phyloP scores from a whole-genome alignment of 208 protist species.

The Crithidia expoeki region DNA sequence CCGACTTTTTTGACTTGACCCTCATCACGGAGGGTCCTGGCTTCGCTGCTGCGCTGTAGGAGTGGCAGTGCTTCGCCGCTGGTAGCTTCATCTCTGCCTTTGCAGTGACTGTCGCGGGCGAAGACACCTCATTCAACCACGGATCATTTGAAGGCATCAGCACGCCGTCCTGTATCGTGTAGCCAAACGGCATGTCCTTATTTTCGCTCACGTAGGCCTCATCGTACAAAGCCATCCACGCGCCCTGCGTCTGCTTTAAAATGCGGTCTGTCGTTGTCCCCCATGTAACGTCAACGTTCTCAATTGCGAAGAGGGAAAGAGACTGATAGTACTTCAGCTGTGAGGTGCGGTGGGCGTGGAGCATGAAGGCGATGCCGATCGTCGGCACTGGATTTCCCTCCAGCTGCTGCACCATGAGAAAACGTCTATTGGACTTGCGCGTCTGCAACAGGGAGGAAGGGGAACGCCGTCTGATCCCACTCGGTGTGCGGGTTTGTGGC shows the following conservation, averaged over 20 bases:
- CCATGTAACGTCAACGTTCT: slow-evolving; percentile 76
- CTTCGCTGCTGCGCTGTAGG: slow-evolving; percentile 10
- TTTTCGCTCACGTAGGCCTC: slow-evolving; percentile 68
- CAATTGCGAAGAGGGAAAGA: slow-evolving; percentile 74
- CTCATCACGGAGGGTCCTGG: slow-evolving; percentile 15
- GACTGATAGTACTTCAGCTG: slow-evolving; percentile 86
- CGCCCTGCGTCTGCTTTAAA: slow-evolving; percentile 53
- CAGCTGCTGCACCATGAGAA: slow-evolving; percentile 34
- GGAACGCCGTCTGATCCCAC: slow-evolving; percentile 18
- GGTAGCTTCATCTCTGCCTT: neutral
- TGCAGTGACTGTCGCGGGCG: neutral
- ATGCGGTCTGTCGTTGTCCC: slow-evolving; percentile 27
- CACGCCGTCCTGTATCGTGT: slow-evolving; percentile 14
- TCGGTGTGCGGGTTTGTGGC: slow-evolving; percentile 7
- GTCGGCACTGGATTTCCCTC: slow-evolving; percentile 68
- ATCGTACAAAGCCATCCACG: slow-evolving; percentile 72
- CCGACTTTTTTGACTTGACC: neutral
- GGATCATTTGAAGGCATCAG: slow-evolving; percentile 28
- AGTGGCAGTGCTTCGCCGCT: slow-evolving; percentile 9
- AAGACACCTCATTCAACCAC: neutral
- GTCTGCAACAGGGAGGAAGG: slow-evolving; percentile 18
- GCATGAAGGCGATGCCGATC: slow-evolving; percentile 71
- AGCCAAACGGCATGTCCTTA: slow-evolving; percentile 27
- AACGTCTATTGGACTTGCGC: slow-evolving; percentile 33
- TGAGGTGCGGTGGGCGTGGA: slow-evolving; percentile 78